phyloP scores from a whole-genome alignment of 371 early-diverging fungal species.

The Catenaria anguillulae region DNA sequence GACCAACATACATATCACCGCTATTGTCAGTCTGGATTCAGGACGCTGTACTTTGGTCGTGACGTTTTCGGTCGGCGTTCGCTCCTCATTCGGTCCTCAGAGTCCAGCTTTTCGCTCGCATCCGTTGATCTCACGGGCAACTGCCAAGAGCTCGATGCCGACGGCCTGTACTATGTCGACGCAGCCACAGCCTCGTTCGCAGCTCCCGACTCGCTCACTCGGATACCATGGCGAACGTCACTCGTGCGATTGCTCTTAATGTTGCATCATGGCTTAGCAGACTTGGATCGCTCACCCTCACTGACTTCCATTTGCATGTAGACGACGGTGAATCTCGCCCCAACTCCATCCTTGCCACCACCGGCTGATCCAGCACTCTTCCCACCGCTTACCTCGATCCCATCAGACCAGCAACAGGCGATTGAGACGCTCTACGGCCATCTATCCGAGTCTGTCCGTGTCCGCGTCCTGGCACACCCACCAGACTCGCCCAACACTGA shows the following conservation, averaged over 20 bases:
- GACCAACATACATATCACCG: too few species aligned
- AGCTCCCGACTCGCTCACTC: background rate
- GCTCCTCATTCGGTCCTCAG: constrained; percentile 36
- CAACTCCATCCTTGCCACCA: constrained; percentile 13
- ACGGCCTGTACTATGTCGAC: constrained; percentile 45
- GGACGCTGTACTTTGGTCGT: constrained; percentile 57
- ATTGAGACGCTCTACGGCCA: background rate
- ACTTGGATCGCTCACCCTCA: background rate
- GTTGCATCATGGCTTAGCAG: background rate
- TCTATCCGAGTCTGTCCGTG: background rate
- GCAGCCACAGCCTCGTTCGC: constrained; percentile 10
- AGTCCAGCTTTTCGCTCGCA: constrained; percentile 28
- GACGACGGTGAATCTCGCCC: constrained; percentile 7
- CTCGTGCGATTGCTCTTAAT: too few species aligned
- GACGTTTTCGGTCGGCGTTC: constrained; percentile 76
- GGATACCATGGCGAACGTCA: background rate
- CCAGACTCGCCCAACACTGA: background rate
- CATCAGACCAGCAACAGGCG: background rate
- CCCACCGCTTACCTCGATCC: background rate
- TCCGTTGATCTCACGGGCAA: constrained; percentile 29
- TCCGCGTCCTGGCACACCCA: background rate
- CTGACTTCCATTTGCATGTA: background rate
- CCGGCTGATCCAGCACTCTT: constrained; percentile 19
- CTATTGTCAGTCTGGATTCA: too few species aligned
- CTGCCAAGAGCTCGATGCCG: constrained; percentile 44